These are phyloP conservation scores for Globisporangium parvum DNA, from an alignment of 352 stramenopile species.

Conservation along the genomic window DNA sequence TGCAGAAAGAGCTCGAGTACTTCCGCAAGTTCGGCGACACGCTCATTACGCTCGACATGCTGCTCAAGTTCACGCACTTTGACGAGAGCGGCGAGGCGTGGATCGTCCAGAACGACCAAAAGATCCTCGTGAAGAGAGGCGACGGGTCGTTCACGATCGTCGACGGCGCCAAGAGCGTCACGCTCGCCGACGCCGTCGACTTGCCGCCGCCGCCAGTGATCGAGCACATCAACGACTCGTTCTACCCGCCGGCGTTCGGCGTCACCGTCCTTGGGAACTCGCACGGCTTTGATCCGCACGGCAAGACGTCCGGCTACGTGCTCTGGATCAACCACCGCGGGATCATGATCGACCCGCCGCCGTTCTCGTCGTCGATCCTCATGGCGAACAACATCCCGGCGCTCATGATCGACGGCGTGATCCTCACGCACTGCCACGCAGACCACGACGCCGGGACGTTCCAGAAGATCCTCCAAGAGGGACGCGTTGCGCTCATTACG, in stretches of 20 bases:
- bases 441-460: conserved; percentile 96
- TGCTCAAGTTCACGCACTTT: conserved; percentile 87
- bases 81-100: conserved; percentile 51
- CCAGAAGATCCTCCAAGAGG: conserved; percentile 95
- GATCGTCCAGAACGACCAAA: conserved; percentile 50
- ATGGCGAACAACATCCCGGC: conserved; percentile 85
- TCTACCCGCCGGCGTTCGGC: conserved; percentile 93
- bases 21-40: conserved; percentile 89
- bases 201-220: conserved; percentile 36
- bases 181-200: conserved; percentile 48
- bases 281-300: conserved; percentile 93
- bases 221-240: conserved; percentile 50
- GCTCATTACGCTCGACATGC: conserved; percentile 84
- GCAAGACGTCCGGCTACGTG: conserved; percentile 93
- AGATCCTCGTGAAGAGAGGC: conserved; percentile 67
- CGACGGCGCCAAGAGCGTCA: conserved; percentile 51
- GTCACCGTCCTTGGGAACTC: conserved; percentile 95
- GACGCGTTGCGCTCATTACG: conserved; percentile 92
- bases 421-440: conserved; percentile 95
- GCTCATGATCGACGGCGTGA: conserved; percentile 94
- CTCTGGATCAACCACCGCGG: conserved; percentile 96
- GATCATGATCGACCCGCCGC: conserved; percentile 96
- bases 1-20: conserved; percentile 84
- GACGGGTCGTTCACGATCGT: conserved; percentile 58
- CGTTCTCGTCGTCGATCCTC: conserved; percentile 85